A percentile compares a stretch with the other conserved stretches of the same genome.
phyloP scores from a whole-genome alignment of 169 alveolate species.

The Cyclospora cayetanensis region DNA sequence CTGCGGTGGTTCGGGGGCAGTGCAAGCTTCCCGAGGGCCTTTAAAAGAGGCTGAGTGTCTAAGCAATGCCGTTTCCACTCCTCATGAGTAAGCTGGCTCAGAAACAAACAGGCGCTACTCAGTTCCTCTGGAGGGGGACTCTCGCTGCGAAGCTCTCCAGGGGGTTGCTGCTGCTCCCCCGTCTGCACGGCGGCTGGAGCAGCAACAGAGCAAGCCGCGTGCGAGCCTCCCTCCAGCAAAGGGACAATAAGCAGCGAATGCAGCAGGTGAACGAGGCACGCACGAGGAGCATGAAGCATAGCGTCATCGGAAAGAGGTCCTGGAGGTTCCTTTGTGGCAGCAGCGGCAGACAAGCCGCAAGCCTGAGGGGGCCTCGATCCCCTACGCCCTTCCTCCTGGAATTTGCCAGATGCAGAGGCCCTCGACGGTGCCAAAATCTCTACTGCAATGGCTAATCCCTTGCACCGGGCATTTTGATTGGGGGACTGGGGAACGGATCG shows the following conservation, averaged over 20 bases:
- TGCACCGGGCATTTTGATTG: not conserved
- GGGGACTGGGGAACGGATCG: not conserved
- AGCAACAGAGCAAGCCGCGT: too few species aligned
- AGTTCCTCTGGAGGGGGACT: not conserved
- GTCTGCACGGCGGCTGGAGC: too few species aligned
- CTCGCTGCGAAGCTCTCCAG: not conserved
- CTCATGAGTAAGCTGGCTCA: constrained; percentile 1
- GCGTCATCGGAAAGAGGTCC: not conserved
- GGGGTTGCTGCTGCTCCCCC: not conserved
- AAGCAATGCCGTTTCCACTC: constrained; percentile 47
- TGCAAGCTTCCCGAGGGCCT: not conserved
- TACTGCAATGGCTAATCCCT: not conserved
- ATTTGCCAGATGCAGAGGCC: not conserved
- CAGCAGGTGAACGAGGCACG: constrained; percentile 32
- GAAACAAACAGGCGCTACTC: not conserved
- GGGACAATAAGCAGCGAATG: not conserved
- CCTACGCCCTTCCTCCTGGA: not conserved
- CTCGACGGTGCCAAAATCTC: not conserved
- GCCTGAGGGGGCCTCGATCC: not conserved
- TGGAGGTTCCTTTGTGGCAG: too few species aligned
- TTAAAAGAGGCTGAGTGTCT: not conserved
- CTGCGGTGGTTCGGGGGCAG: not conserved
- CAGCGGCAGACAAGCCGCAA: too few species aligned
- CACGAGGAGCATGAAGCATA: not conserved
- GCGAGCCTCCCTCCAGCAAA: not conserved